phyloP scores from a whole-genome alignment of 305 asterid species.

The Solanum hybrid region DNA sequence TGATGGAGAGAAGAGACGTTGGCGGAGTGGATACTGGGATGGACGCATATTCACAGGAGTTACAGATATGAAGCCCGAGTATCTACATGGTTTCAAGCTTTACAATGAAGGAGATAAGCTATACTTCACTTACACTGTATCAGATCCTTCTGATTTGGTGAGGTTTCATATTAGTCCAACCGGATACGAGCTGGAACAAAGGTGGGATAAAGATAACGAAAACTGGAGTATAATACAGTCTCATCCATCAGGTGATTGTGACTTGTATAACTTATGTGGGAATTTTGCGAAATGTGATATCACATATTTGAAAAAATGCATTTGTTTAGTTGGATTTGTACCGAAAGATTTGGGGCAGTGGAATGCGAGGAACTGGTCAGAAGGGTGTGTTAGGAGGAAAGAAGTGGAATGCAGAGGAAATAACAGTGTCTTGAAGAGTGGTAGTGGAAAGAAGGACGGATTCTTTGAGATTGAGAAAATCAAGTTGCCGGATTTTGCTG shows the following conservation, averaged over 20 bases:
- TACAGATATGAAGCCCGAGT: conserved; percentile 19
- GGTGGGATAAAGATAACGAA: conserved; percentile 24
- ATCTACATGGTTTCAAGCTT: conserved; percentile 40
- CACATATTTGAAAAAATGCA: conserved; percentile 18
- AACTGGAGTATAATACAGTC: conserved; percentile 34
- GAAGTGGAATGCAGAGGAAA: conserved; percentile 23
- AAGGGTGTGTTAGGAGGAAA: conserved; percentile 49
- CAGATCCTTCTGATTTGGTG: conserved; percentile 18
- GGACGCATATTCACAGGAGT: conserved; percentile 45
- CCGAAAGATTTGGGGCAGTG: conserved; percentile 33
- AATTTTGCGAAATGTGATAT: conserved; percentile 39
- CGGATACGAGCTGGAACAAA: conserved; percentile 38
- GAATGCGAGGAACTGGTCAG: conserved; percentile 41
- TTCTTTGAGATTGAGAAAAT: conserved; percentile 28
- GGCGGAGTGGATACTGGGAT: conserved; percentile 81
- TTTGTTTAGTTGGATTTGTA: conserved; percentile 48
- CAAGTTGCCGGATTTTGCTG: conserved; percentile 66
- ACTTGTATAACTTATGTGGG: conserved; percentile 49
- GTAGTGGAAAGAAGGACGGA: conserved; percentile 20
- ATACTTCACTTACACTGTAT: conserved; percentile 30
- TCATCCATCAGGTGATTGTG: conserved; percentile 47
- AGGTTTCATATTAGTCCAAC: conserved; percentile 34
- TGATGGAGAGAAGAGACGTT: conserved; percentile 44
- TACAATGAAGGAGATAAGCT: conserved; percentile 1
- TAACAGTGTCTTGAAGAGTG: background rate